Evolutionary conservation across 768 basidiomycete genomes (phyloP).

Genomic region (Hygrophoropsis aurantiaca): DNA sequence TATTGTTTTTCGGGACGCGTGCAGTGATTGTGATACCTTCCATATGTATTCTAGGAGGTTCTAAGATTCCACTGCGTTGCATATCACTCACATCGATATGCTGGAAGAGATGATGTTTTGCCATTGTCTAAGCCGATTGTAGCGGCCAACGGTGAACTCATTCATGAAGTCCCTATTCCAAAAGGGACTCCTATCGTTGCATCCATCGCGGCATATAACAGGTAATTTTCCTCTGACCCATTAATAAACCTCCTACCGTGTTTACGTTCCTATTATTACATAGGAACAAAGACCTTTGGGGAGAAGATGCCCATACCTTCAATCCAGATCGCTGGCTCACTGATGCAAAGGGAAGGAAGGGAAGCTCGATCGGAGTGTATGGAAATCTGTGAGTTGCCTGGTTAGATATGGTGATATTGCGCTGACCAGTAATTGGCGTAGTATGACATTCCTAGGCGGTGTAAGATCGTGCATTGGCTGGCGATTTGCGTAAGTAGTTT

Average conservation of each 20-base stretch:
- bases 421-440: constrained; percentile 2
- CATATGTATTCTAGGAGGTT: constrained; percentile 35
- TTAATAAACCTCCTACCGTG: neutral
- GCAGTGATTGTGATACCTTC: neutral
- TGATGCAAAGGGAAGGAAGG: constrained; percentile 14
- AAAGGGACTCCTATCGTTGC: constrained; percentile 51
- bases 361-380: constrained; percentile 25
- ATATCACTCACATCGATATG: constrained; percentile 52
- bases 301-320: constrained; percentile 29
- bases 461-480: constrained; percentile 27
- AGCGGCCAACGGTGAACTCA: constrained; percentile 42
- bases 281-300: constrained; percentile 30
- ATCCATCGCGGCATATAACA: constrained; percentile 56
- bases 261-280: neutral
- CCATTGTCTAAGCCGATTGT: constrained; percentile 56
- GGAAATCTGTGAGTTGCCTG: constrained; percentile 21
- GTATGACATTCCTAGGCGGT: constrained; percentile 30
- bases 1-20: neutral
- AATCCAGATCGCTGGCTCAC: constrained; percentile 29
- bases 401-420: neutral
- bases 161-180: constrained; percentile 45
- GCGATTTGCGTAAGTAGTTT: constrained; percentile 28
- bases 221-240: constrained; percentile 29
- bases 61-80: constrained; percentile 50
- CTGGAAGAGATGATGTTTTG: constrained; percentile 53